A percentile compares a stretch with the other conserved stretches of the same genome.
Evolutionary conservation across 805 yeast species (phyloP).

Genomic region (Pichia sporocuriosa): DNA sequence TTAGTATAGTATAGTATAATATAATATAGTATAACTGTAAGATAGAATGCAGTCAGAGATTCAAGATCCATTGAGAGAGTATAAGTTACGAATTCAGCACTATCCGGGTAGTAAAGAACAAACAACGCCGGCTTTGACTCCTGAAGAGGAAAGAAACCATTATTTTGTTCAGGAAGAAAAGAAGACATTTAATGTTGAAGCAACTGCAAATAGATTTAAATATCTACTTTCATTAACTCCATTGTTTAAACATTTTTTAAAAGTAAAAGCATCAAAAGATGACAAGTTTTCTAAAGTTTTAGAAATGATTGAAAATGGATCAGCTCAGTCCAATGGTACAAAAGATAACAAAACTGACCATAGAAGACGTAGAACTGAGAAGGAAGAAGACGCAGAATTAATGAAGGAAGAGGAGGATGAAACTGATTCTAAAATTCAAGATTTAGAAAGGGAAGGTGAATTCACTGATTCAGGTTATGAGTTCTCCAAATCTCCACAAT

Average conservation of each 20-base stretch:
- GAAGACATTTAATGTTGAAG: constrained; percentile 42
- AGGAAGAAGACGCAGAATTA: constrained; percentile 73
- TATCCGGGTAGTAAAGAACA: not conserved
- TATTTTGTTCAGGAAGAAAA: constrained; percentile 31
- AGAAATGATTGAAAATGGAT: constrained; percentile 28
- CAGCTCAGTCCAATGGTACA: not conserved
- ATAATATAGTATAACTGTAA: too few relatives aligned
- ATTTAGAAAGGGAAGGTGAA: constrained; percentile 18
- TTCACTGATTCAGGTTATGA: constrained; percentile 31
- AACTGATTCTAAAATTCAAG: not conserved
- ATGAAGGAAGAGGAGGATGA: constrained; percentile 46
- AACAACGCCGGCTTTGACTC: not conserved
- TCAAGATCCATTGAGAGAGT: constrained; percentile 1
- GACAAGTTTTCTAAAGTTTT: constrained; percentile 48
- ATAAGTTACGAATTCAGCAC: not conserved
- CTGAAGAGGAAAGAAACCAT: constrained; percentile 10
- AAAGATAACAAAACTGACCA: constrained; percentile 21
- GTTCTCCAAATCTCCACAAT: constrained; percentile 45
- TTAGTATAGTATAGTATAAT: too few relatives aligned
- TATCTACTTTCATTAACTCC: constrained; percentile 60
- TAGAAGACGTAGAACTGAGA: constrained; percentile 64
- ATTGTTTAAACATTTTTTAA: constrained; percentile 62
- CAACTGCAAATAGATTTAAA: constrained; percentile 60
- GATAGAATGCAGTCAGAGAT: not conserved
- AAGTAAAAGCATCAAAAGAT: constrained; percentile 57